Percentiles rank a stretch among this genome's conserved stretches.
These are phyloP conservation scores for Gnomoniopsis smithogilvyi DNA, from an alignment of 2,329 filamentous ascomycete genomes.

Conservation along the genomic window DNA sequence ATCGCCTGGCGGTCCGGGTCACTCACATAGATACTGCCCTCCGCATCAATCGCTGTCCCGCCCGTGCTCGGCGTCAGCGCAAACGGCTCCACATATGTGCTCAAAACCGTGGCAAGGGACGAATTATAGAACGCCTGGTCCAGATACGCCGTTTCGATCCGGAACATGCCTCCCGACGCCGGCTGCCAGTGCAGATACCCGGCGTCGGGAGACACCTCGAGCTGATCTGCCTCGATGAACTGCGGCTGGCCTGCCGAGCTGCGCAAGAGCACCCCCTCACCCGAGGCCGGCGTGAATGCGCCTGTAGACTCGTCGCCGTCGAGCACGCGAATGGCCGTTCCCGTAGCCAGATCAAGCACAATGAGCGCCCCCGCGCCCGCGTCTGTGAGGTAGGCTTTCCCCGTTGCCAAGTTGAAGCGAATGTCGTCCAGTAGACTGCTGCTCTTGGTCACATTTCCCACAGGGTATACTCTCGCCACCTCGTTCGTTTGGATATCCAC, in stretches of 20 bases:
- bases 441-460: constrained; percentile 13
- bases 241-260: not conserved
- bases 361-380: constrained; percentile 13
- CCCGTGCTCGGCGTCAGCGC: constrained; percentile 14
- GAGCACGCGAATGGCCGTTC: constrained; percentile 7
- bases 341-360: constrained; percentile 13
- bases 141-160: constrained; percentile 5
- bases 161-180: constrained; percentile 11
- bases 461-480: constrained; percentile 8
- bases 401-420: constrained; percentile 1
- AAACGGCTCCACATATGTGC: constrained; percentile 4
- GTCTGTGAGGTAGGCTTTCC: constrained; percentile 15
- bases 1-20: constrained; percentile 12
- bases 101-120: constrained; percentile 6
- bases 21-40: constrained; percentile 12
- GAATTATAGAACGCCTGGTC: constrained; percentile 11
- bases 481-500: constrained; percentile 5
- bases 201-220: constrained; percentile 15
- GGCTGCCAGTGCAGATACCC: constrained; percentile 9
- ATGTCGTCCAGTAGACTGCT: constrained; percentile 12
- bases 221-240: constrained; percentile 12
- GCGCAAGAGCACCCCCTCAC: constrained; percentile 5
- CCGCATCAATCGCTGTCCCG: constrained; percentile 13
- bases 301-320: constrained; percentile 9
- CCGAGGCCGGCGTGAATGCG: constrained; percentile 5